phyloP scores from a whole-genome alignment of 306 rosid species.

The Ammopiptanthus mongolicus region DNA sequence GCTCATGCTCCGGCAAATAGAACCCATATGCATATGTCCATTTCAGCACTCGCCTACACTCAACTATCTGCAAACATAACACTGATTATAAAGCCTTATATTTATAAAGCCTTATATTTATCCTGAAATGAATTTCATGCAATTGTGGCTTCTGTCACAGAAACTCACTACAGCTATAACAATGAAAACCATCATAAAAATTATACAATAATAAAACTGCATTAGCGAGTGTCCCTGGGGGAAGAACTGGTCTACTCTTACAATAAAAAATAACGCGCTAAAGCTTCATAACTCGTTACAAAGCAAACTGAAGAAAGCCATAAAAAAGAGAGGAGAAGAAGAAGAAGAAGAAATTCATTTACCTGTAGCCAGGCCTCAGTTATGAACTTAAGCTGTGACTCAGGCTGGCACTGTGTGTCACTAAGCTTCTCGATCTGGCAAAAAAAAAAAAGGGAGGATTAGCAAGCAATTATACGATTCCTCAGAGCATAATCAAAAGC shows the following conservation, averaged over 20 bases:
- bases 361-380: conserved; percentile 99
- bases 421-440: conserved; percentile 87
- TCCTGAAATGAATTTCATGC: conserved; percentile 4
- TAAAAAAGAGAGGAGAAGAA: background rate
- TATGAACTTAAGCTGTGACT: conserved; percentile 92
- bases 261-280: background rate
- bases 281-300: background rate
- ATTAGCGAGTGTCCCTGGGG: background rate
- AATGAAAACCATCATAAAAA: background rate
- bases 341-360: background rate
- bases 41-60: conserved; percentile 89
- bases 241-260: background rate
- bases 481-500: background rate
- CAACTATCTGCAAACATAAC: conserved; percentile 68
- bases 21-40: conserved; percentile 97
- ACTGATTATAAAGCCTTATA: background rate
- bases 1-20: conserved; percentile 74
- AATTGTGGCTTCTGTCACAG: background rate
- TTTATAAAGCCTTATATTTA: conserved; percentile 11
- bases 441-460: background rate
- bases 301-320: conserved; percentile 1
- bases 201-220: background rate
- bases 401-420: conserved; percentile 87
- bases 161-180: background rate
- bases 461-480: background rate